Conservation (phyloP, 345 rosid genomes). For the Eucalyptus polyanthemos region DNA sequence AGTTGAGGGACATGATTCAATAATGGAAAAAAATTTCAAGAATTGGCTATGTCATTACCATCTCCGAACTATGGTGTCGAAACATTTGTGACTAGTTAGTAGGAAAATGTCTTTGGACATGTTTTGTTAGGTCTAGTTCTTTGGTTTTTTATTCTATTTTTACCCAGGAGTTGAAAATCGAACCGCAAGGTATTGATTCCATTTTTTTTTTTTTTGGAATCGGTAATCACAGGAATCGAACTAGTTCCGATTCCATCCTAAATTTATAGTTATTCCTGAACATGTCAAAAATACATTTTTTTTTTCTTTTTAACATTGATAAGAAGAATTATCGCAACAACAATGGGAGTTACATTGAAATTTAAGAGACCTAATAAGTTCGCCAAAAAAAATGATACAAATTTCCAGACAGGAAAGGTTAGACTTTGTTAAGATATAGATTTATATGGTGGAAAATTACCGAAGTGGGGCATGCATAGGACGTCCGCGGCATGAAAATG, state of each 20-base stretch:
- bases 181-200: too few relatives aligned
- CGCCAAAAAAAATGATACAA: neutral
- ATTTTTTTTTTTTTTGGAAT: too few relatives aligned
- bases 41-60: neutral
- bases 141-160: too few relatives aligned
- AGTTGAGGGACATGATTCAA: neutral
- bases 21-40: neutral
- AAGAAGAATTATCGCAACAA: neutral
- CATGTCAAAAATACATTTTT: neutral
- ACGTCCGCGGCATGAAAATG: neutral
- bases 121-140: too few relatives aligned
- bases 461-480: neutral
- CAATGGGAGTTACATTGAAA: neutral
- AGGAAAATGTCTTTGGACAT: too few relatives aligned
- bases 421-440: neutral
- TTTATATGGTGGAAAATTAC: neutral
- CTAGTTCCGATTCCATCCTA: too few relatives aligned
- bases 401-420: neutral
- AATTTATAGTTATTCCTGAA: too few relatives aligned
- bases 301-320: too few relatives aligned
- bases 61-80: too few relatives aligned
- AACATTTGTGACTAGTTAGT: too few relatives aligned
- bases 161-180: accelerated
- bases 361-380: neutral
- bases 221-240: accelerated